Base-by-base conservation (phyloP, 2,329 filamentous ascomycete genomes). In the Penicillium polonicum region DNA sequence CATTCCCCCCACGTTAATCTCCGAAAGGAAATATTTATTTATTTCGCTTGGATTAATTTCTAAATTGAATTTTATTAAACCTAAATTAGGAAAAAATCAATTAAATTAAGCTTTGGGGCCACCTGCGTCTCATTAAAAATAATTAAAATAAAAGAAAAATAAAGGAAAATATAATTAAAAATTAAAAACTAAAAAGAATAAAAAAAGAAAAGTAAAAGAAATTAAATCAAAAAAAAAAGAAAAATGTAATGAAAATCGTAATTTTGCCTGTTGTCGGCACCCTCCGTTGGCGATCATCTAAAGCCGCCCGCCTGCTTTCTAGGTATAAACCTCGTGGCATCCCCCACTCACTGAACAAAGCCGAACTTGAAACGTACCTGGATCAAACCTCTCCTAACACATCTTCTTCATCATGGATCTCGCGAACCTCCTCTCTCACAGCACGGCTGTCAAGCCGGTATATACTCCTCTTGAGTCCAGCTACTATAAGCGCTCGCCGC, bases 401-500 rank as follows among this genome's bases (percentile, higher is more conserved):
- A 27, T 43, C 52, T 29, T 19, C 36, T 21, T 41, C 63, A 69
- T 52, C 60, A 74, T 74, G 72, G 71, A 74, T 69, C 67, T 74
- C 62, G 70, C 72, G 52, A 72, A 57, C 59, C 69, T 74, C 23
- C 68, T 74, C 52, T 64, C 68, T 19, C 65, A 68, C 49, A 64
- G 68, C 57, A 21, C 52, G 33, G 68, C 63, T 48, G 64, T 68
- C 41, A 69, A 69, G 62, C 59, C 65, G 2, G 8, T 36, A 17
- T 68, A 63, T 33, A 58, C 60, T 50, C 46, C 52, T 33, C 46
- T 65, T 23, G 44, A 59, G 23, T 58, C 68, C 27, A 67, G 65
- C 19, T 68, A 68, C 33, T 67, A 66, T 55, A 67, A 68, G 57
- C 68, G 69, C 51, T 65, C 69, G 17, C 61, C 70, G 21, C 75